Conservation (phyloP, 306 rosid genomes). For the Quercus rubra region DNA sequence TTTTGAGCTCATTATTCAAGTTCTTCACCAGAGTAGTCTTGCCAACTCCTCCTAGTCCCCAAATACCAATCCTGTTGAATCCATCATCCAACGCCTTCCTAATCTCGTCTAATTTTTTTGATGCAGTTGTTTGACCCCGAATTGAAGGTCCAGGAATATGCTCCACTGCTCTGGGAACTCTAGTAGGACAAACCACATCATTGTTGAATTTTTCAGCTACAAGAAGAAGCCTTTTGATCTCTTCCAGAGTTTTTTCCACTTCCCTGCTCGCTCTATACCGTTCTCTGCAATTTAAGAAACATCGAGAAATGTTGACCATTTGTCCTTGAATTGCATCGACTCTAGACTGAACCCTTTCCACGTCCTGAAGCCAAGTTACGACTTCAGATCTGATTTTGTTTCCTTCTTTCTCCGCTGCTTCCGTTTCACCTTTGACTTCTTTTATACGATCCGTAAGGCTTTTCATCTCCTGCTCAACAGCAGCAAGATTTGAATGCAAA, state of each 20-base stretch:
- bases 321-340: neutral
- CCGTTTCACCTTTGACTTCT: neutral
- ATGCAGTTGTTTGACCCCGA: slow-evolving; percentile 6
- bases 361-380: slow-evolving; percentile 2
- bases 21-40: slow-evolving; percentile 17
- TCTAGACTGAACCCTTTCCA: neutral
- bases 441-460: neutral
- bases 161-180: neutral
- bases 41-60: slow-evolving; percentile 21
- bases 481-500: slow-evolving; percentile 2
- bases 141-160: slow-evolving; percentile 15
- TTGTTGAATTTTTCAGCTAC: neutral
- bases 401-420: slow-evolving; percentile 3
- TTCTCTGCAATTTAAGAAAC: neutral
- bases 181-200: neutral
- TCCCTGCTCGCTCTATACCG: neutral
- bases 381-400: neutral
- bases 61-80: neutral
- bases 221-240: neutral
- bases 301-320: neutral
- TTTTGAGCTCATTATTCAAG: slow-evolving; percentile 16
- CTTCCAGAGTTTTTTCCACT: neutral
- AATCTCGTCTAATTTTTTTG: neutral
- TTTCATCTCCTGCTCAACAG: neutral
- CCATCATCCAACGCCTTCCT: slow-evolving; percentile 1